Conservation (phyloP, 345 rosid species). For the Physaria fendleri region DNA sequence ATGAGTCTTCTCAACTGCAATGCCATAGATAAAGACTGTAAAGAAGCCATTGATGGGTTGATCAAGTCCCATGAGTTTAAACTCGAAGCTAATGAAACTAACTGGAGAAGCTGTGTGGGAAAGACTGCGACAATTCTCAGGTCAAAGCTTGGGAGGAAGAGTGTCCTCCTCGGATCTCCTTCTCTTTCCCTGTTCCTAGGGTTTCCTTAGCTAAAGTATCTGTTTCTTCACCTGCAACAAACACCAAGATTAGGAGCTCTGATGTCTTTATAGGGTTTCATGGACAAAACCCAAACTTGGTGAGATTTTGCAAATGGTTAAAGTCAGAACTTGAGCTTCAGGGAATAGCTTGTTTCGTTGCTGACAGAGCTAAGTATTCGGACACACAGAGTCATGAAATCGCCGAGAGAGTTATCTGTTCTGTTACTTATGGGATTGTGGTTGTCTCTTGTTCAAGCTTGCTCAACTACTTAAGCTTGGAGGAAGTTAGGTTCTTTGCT, state of each 20-base stretch:
- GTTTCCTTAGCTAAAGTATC: constrained; percentile 70
- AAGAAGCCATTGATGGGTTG: constrained; percentile 78
- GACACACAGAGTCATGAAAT: constrained; percentile 81
- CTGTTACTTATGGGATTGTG: constrained; percentile 73
- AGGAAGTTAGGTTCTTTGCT: constrained; percentile 82
- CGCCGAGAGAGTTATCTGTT: constrained; percentile 77
- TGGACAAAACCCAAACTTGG: constrained; percentile 74
- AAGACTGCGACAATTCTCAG: constrained; percentile 48
- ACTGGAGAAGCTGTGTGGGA: constrained; percentile 75
- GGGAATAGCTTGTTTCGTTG: constrained; percentile 89
- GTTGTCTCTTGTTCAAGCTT: constrained; percentile 60
- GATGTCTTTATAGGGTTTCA: constrained; percentile 86
- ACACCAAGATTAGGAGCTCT: constrained; percentile 82
- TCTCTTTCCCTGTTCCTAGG: constrained; percentile 87
- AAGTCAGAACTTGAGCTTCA: constrained; percentile 92
- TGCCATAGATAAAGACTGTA: constrained; percentile 61
- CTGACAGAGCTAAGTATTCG: constrained; percentile 75
- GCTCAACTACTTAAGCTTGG: constrained; percentile 58
- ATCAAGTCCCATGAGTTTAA: constrained; percentile 70
- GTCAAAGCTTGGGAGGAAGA: constrained; percentile 77
- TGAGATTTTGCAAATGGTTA: constrained; percentile 85
- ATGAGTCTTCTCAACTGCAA: constrained; percentile 52
- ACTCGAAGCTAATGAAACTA: constrained; percentile 65
- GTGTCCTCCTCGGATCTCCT: too few relatives aligned
- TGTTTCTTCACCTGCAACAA: constrained; percentile 56